A percentile compares a stretch with the other conserved stretches of the same genome.
phyloP scores from a whole-genome alignment of 371 early-diverging fungal species.

The Basidiobolus meristosporus region DNA sequence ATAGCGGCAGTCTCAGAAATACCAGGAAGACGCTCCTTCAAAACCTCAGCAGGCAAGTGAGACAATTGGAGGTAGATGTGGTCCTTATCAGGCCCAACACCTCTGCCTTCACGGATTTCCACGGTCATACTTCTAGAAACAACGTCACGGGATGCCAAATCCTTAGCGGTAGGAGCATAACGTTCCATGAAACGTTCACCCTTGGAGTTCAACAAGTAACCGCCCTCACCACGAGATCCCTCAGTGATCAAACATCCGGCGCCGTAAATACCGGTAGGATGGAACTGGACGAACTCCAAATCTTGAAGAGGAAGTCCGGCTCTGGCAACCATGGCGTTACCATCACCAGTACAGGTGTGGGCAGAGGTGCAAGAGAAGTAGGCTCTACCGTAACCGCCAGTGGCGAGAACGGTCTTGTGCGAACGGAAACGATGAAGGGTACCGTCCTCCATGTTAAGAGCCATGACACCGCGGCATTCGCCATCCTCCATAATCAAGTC shows the following conservation, averaged over 20 bases:
- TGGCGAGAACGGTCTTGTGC: slow-evolving; percentile 95
- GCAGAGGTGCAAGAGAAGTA: slow-evolving; percentile 97
- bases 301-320: slow-evolving; percentile 87
- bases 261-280: slow-evolving; percentile 96
- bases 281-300: slow-evolving; percentile 95
- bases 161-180: slow-evolving; percentile 96
- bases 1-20: slow-evolving; percentile 96
- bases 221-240: slow-evolving; percentile 89
- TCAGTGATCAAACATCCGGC: slow-evolving; percentile 96
- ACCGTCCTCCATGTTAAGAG: slow-evolving; percentile 94
- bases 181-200: slow-evolving; percentile 98
- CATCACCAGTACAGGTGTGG: slow-evolving; percentile 97
- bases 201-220: slow-evolving; percentile 76
- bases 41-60: slow-evolving; percentile 84
- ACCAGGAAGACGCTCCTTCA: slow-evolving; percentile 90
- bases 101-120: slow-evolving; percentile 95
- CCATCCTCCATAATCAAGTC: slow-evolving; percentile 97
- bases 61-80: slow-evolving; percentile 91
- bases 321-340: slow-evolving; percentile 87
- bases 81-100: slow-evolving; percentile 90
- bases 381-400: slow-evolving; percentile 96
- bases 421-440: slow-evolving; percentile 91
- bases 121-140: slow-evolving; percentile 96
- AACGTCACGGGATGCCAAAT: slow-evolving; percentile 93
- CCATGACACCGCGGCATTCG: slow-evolving; percentile 89